phyloP scores from a whole-genome alignment of 1,139 yeast genomes.

The Yamadazyma oceani region DNA sequence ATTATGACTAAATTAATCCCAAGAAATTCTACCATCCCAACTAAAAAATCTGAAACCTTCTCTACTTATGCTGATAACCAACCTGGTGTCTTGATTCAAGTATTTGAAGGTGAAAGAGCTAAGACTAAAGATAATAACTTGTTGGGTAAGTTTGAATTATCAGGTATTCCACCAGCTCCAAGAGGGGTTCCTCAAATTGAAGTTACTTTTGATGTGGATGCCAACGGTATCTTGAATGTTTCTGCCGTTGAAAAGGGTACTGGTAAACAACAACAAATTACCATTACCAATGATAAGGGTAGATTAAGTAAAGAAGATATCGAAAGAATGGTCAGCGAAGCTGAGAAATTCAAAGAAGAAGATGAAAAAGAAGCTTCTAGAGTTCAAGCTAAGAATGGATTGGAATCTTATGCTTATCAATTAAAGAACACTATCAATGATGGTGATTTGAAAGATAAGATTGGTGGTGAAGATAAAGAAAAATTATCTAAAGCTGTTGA shows the following conservation, averaged over 20 bases:
- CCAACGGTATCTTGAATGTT: conserved; percentile 92
- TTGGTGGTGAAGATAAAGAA: conserved; percentile 46
- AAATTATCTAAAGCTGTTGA: conserved; percentile 41
- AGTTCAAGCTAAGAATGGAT: conserved; percentile 67
- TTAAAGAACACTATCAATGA: conserved; percentile 61
- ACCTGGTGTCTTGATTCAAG: conserved; percentile 93
- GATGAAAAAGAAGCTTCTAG: conserved; percentile 40
- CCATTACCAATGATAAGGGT: conserved; percentile 47
- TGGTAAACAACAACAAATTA: conserved; percentile 52
- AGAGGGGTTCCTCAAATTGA: conserved; percentile 97
- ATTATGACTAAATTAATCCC: conserved; percentile 95
- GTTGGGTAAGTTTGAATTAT: conserved; percentile 89
- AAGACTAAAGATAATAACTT: conserved; percentile 91
- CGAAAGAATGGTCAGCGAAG: conserved; percentile 50
- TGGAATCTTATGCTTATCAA: conserved; percentile 86
- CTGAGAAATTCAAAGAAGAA: conserved; percentile 41
- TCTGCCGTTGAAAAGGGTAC: conserved; percentile 94
- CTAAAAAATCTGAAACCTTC: conserved; percentile 91
- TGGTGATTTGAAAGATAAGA: conserved; percentile 53
- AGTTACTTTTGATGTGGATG: conserved; percentile 89
- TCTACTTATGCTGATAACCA: conserved; percentile 97
- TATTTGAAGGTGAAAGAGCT: conserved; percentile 96
- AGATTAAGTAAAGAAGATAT: conserved; percentile 51
- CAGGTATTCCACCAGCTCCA: conserved; percentile 97
- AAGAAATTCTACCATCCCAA: conserved; percentile 95